Evolutionary conservation across 257 asterid species (phyloP), one percentile per base, ranked within the genome.

Genomic region (Lycium barbarum): DNA sequence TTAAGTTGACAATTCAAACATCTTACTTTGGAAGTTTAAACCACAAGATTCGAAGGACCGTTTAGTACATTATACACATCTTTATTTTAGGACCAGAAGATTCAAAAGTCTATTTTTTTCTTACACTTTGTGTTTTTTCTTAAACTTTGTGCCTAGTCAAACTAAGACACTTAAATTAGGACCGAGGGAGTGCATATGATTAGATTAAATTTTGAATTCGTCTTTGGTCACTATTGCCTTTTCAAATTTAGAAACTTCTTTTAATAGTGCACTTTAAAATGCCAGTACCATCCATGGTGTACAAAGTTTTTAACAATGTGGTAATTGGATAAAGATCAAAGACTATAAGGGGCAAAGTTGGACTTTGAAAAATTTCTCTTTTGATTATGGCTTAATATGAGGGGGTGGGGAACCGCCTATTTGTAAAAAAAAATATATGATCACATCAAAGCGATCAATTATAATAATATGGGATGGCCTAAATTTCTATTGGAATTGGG

Each of bases 391-490:
- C 58, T 45, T 59, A 57, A 57, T 59, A 36, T 81, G 36, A 81
- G 7, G 9, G 49, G 53, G 57, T 26, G 55, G 62, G 61, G 72
- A 40, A 78, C 88, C 87, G 88, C 90, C 90, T 87, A 85, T 85
- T 89, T 74, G 9, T 85, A 83, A 90, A 80, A 88, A 79, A 70
- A 80, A 8, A 45, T 89, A 80, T 10, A 45, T 89, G 61, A 85
- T 83, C 87, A 88, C 87, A 86, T 80, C 88, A 89, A 74, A 59
- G 40, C 82, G 83, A 63, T 78, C 81, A 78, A 88, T 78, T 82
- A 47, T 80, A 67, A 84, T 84, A 70, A 85, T 80, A 76, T 63
- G n/a, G 71, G 87, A 85, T 85, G 83, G 80, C 79, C 86, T 72
- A 62, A 83, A 70, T 20, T 57, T 79, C 51, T 66, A n/a, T 66